A percentile compares a stretch with the other conserved stretches of the same genome.
phyloP scores from a whole-genome alignment of 371 early-diverging fungal genomes.

The Mortierella sp. region DNA sequence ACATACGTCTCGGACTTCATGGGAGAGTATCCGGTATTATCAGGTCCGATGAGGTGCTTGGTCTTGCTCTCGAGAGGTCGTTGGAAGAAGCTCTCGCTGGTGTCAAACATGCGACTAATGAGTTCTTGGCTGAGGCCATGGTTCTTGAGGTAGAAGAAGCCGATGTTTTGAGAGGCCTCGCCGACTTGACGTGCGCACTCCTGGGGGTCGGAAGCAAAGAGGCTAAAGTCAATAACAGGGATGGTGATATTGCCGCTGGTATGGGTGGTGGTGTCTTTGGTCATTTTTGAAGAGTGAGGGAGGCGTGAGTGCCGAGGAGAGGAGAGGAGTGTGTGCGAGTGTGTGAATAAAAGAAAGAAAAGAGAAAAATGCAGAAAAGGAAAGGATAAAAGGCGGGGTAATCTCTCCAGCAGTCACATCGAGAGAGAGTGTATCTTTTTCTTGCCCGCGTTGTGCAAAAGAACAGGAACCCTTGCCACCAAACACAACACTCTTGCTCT shows the following conservation, averaged over 20 bases:
- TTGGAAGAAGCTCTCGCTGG: constrained; percentile 56
- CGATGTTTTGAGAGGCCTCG: constrained; percentile 71
- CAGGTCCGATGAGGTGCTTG: constrained; percentile 25
- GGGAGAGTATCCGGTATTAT: constrained; percentile 31
- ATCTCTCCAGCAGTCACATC: no score
- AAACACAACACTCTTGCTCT: neutral
- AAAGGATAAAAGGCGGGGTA: constrained; percentile 13
- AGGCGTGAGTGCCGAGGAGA: neutral
- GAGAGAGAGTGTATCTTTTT: no score
- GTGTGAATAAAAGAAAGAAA: neutral
- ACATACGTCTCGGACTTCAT: constrained; percentile 63
- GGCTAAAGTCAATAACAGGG: constrained; percentile 67
- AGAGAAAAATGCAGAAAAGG: neutral
- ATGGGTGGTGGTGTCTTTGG: neutral
- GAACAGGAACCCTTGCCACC: constrained; percentile 3
- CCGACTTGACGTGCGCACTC: constrained; percentile 62
- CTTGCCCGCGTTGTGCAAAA: neutral
- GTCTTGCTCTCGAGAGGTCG: constrained; percentile 30
- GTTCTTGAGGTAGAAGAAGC: constrained; percentile 76
- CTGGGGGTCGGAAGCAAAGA: constrained; percentile 57
- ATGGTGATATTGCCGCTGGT: constrained; percentile 38
- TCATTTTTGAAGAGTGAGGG: neutral
- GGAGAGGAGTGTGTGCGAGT: neutral
- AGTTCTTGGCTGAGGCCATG: constrained; percentile 65
- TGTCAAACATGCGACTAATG: constrained; percentile 68